phyloP scores from a whole-genome alignment of 345 rosid genomes.

The Fremontodendron californicum region DNA sequence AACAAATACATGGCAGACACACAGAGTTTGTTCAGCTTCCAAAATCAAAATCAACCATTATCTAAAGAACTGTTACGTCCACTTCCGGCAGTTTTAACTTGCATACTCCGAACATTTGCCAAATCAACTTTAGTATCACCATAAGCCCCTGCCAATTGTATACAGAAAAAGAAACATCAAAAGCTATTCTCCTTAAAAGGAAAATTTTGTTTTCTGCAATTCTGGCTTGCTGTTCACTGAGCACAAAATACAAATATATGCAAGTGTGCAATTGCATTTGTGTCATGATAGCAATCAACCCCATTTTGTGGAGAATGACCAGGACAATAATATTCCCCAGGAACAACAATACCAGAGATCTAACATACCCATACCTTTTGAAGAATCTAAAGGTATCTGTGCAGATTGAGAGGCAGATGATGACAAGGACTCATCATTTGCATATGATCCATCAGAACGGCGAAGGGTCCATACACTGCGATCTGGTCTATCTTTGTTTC shows the following conservation, averaged over 20 bases:
- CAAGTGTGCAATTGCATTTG: neutral
- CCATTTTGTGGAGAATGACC: neutral
- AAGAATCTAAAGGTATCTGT: constrained; percentile 24
- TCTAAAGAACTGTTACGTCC: too few relatives aligned
- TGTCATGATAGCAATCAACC: neutral
- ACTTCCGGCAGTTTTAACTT: constrained; percentile 28
- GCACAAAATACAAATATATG: neutral
- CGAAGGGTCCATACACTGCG: constrained; percentile 62
- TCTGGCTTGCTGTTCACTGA: neutral
- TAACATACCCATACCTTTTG: constrained; percentile 26
- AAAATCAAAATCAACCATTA: too few relatives aligned
- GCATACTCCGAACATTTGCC: constrained; percentile 27
- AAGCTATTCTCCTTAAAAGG: too few relatives aligned
- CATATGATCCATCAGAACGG: constrained; percentile 53
- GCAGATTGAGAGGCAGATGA: too few relatives aligned
- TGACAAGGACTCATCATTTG: too few relatives aligned
- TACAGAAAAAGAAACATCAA: too few relatives aligned
- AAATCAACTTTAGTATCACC: constrained; percentile 28
- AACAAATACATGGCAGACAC: neutral
- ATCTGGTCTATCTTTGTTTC: constrained; percentile 60
- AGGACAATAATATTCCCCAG: neutral
- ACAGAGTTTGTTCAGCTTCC: too few relatives aligned
- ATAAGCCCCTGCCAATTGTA: constrained; percentile 22
- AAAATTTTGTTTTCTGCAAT: neutral
- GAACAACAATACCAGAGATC: neutral